Evolutionary conservation across 169 alveolate genomes (phyloP).

Genomic region (Eimeria sp.): DNA sequence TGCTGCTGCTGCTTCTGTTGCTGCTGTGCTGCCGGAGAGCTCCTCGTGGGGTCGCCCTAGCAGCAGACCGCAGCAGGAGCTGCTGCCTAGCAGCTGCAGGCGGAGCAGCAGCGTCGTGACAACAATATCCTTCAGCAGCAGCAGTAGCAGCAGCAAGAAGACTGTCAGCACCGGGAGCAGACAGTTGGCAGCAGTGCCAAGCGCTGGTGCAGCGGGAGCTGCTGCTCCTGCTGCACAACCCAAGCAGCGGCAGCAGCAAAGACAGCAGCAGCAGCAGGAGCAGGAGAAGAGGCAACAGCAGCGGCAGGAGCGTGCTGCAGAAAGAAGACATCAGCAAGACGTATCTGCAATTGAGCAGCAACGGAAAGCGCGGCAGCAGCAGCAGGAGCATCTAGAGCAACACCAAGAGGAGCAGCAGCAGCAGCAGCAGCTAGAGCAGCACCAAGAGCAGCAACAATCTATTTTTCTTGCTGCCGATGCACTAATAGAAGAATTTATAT

Average conservation of each 20-base stretch:
- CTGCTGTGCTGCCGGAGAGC: not conserved
- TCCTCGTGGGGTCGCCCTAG: not conserved
- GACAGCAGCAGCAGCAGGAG: not conserved
- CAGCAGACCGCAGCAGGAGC: conserved; percentile 15
- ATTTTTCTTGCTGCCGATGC: conserved; percentile 9
- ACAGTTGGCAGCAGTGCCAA: not conserved
- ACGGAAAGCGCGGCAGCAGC: not conserved
- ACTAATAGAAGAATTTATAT: conserved; percentile 1
- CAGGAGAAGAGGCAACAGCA: not conserved
- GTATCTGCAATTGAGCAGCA: no score
- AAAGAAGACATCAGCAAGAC: not conserved
- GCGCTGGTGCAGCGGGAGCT: not conserved
- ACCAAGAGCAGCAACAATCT: not conserved
- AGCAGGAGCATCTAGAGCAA: not conserved
- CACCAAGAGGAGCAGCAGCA: no score
- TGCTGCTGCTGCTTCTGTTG: not conserved
- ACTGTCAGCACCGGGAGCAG: not conserved
- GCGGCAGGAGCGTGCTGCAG: not conserved
- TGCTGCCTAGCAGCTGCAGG: not conserved
- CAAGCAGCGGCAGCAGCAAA: not conserved
- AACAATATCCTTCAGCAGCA: not conserved
- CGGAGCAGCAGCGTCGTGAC: not conserved
- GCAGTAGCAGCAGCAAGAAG: no score
- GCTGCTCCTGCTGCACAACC: not conserved
- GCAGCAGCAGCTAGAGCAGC: no score